Conservation (phyloP, 257 asterid species). For the Sherardia arvensis region DNA sequence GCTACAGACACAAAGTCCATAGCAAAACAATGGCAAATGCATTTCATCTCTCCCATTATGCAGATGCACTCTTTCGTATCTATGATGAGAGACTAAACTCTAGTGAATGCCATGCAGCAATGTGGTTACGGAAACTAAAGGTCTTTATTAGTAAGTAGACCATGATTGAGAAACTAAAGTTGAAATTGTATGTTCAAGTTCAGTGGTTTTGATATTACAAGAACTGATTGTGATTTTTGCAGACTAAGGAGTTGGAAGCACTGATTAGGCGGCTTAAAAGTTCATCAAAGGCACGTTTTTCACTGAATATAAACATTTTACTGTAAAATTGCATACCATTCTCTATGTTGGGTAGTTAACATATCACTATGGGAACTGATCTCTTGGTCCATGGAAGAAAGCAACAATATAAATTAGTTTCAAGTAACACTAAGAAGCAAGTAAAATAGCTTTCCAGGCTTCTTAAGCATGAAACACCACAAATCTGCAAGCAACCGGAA, state of each 20-base stretch:
- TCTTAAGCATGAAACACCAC: too few relatives aligned
- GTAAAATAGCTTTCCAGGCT: too few relatives aligned
- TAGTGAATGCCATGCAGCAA: constrained; percentile 91
- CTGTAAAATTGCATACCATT: too few relatives aligned
- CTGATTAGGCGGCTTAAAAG: constrained; percentile 60
- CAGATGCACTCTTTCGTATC: constrained; percentile 91
- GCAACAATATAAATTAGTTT: too few relatives aligned
- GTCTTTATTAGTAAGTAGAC: constrained; percentile 19
- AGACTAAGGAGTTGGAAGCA: constrained; percentile 87
- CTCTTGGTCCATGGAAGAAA: constrained; percentile 18
- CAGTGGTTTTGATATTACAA: neutral
- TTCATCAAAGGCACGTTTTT: constrained; percentile 55
- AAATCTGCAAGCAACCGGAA: too few relatives aligned
- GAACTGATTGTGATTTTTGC: constrained; percentile 16
- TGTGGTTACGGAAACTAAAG: constrained; percentile 76
- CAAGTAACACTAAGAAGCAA: too few relatives aligned
- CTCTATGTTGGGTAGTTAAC: neutral
- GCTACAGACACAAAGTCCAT: constrained; percentile 42
- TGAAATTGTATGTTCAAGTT: neutral
- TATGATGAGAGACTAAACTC: constrained; percentile 90
- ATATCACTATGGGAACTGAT: neutral
- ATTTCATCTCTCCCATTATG: constrained; percentile 95
- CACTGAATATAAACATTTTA: too few relatives aligned
- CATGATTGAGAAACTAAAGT: neutral
- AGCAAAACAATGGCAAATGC: constrained; percentile 80